Percentiles rank a stretch among this genome's conserved stretches.
phyloP scores from a whole-genome alignment of 495 filamentous ascomycete species.

The Tetracladium setigerum region DNA sequence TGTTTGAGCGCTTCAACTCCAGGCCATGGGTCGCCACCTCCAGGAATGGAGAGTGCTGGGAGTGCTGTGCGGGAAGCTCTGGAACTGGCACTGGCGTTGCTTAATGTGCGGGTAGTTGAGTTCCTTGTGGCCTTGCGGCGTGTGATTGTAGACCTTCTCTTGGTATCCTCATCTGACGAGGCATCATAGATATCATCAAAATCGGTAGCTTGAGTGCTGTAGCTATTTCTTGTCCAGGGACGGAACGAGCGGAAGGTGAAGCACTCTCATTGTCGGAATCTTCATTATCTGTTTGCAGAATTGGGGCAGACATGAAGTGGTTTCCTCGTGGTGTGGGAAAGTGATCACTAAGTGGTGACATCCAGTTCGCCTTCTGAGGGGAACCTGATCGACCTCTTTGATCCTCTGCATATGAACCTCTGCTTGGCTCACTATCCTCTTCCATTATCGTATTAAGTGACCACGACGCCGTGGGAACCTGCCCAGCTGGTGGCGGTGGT shows the following conservation, averaged over 20 bases:
- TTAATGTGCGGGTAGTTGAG: constrained; percentile 29
- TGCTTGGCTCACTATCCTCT: constrained; percentile 41
- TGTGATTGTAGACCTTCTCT: constrained; percentile 20
- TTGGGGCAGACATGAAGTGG: constrained; percentile 48
- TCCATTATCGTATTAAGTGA: constrained; percentile 85
- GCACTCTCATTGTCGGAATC: constrained; percentile 37
- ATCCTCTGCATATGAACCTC: constrained; percentile 5
- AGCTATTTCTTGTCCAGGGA: constrained; percentile 47
- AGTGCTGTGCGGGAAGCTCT: constrained; percentile 36
- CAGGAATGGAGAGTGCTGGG: constrained; percentile 67
- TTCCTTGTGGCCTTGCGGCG: constrained; percentile 32
- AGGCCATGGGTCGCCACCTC: constrained; percentile 29
- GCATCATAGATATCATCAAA: constrained; percentile 86
- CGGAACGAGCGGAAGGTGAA: constrained; percentile 42
- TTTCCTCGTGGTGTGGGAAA: constrained; percentile 53
- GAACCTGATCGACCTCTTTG: not conserved
- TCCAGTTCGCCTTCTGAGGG: constrained; percentile 25
- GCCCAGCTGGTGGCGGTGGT: constrained; percentile 62
- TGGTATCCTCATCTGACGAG: constrained; percentile 58
- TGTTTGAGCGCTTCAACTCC: constrained; percentile 37
- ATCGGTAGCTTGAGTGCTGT: constrained; percentile 49
- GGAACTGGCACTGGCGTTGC: constrained; percentile 28
- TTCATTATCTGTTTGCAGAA: constrained; percentile 35
- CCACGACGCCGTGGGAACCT: constrained; percentile 55
- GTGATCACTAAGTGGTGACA: constrained; percentile 51